These are phyloP conservation scores for Claviceps africana DNA, from an alignment of 2,329 filamentous ascomycete genomes.

Conservation along the genomic window DNA sequence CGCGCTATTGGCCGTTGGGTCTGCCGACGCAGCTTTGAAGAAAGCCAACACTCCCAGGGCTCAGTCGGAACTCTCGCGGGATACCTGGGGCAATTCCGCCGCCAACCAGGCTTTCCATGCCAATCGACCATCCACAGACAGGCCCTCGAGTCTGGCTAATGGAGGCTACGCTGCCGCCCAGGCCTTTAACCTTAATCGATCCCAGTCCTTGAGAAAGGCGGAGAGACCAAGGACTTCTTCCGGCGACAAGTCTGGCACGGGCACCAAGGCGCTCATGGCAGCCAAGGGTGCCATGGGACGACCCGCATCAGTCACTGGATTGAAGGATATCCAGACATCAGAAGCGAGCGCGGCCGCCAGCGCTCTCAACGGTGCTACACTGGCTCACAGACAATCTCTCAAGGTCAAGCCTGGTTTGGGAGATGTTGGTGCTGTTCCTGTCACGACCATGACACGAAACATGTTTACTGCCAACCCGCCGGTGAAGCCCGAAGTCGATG, in stretches of 20 bases:
- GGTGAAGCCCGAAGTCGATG: slow-evolving; percentile 57
- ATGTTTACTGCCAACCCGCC: slow-evolving; percentile 70
- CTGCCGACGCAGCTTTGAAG: slow-evolving; percentile 20
- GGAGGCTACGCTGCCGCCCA: slow-evolving; percentile 21
- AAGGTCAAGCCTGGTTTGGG: slow-evolving; percentile 32
- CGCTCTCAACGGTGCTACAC: slow-evolving; percentile 59
- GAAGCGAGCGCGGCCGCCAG: slow-evolving; percentile 40
- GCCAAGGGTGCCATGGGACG: slow-evolving; percentile 58
- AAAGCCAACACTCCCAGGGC: slow-evolving; percentile 6
- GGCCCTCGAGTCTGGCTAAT: slow-evolving; percentile 9
- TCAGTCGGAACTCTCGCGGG: slow-evolving; percentile 12
- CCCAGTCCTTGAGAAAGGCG: slow-evolving; percentile 14
- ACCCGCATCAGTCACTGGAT: slow-evolving; percentile 7
- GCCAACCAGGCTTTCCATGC: slow-evolving; percentile 51
- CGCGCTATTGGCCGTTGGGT: slow-evolving; percentile 47
- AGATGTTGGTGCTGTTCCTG: slow-evolving; percentile 52
- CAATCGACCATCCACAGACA: slow-evolving; percentile 9
- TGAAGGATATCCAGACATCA: slow-evolving; percentile 5
- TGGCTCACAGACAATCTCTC: slow-evolving; percentile 43
- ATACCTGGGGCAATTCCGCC: slow-evolving; percentile 49
- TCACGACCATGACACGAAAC: slow-evolving; percentile 52
- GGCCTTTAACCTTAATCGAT: slow-evolving; percentile 23
- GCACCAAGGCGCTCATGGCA: slow-evolving; percentile 50
- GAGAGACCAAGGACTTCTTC: slow-evolving; percentile 19
- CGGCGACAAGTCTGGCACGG: slow-evolving; percentile 22